Evolutionary conservation across 352 stramenopile species (phyloP), one percentile per base, ranked within the genome.

Genomic region (Phytophthora tubulina): DNA sequence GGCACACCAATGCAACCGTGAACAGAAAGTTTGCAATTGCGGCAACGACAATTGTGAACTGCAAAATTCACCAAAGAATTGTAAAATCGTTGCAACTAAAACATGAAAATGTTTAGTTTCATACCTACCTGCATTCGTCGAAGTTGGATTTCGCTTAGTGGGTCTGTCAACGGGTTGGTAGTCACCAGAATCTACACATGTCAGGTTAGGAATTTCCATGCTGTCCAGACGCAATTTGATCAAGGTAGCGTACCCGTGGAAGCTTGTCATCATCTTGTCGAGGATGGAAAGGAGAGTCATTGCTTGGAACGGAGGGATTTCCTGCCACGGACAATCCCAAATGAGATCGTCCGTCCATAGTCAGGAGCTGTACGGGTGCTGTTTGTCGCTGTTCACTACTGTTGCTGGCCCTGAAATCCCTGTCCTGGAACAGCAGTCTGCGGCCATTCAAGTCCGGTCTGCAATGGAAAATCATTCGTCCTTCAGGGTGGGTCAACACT

Each of bases 321-420:
- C 51, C 48, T 15, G 31, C 17, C 53, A 54, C 63, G 2, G 81
- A 69, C 17, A 89, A 52, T 0, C 85, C 85, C 31, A 92, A 73
- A 14, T 83, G 73, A 1, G 73, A 74, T 11, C 73, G 67, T 2
- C 85, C 81, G 48, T 89, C 78, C 45, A 85, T 58, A 3, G 68
- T 72, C 33, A 92, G 31, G 35, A 92, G 59, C 52, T 92, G 85
- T 8, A 85, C 83, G 8, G 85, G 85, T 17, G 49, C 45, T 42
- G 53, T 10, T 67, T 61, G 68, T 2, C 48, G 49, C 21, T 59
- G 33, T 41, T 46, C 38, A 32, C 10, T 48, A 1, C 13, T 10
- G 13, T 33, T 63, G 14, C 21, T 49, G 11, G 42, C 30, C 11
- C 31, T 70, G 8, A 42, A 46, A 45, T 60, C 68, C n/a, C 55